These are phyloP conservation scores for Flaveria bidentis DNA, from an alignment of 129 eudicot species.

Conservation along the genomic window DNA sequence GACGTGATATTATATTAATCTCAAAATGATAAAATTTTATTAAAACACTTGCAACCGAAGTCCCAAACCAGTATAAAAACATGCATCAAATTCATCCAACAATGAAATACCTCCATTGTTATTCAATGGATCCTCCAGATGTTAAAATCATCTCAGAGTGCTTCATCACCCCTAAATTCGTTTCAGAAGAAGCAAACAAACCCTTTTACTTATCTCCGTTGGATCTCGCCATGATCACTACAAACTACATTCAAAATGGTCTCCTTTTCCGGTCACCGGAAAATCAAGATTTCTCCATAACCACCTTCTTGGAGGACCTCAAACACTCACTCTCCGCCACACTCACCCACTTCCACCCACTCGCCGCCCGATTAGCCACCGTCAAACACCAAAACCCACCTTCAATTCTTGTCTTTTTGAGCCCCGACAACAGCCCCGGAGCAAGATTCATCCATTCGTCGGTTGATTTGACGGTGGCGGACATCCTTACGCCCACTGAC, in stretches of 20 bases:
- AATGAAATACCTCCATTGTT: not conserved
- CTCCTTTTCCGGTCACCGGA: conserved; percentile 33
- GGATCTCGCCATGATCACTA: conserved; percentile 17
- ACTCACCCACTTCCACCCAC: conserved; percentile 50
- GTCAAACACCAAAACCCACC: conserved; percentile 38
- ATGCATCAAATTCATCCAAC: too few species aligned
- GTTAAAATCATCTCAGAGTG: conserved; percentile 24
- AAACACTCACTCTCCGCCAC: conserved; percentile 48
- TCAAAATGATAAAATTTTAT: too few species aligned
- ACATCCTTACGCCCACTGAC: conserved; percentile 13
- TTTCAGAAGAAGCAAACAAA: conserved; percentile 20
- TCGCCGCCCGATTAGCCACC: conserved; percentile 56
- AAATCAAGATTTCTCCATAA: conserved; percentile 20
- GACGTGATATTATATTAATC: too few species aligned
- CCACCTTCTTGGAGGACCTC: conserved; percentile 36
- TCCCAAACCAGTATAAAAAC: too few species aligned
- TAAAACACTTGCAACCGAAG: too few species aligned
- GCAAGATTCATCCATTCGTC: conserved; percentile 27
- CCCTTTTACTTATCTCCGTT: conserved; percentile 19
- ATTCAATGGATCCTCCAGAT: conserved; percentile 10
- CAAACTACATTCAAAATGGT: conserved; percentile 50
- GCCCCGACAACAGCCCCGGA: conserved; percentile 19
- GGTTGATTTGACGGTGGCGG: conserved; percentile 9
- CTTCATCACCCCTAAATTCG: conserved; percentile 19
- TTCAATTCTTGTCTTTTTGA: conserved; percentile 4